A percentile compares a stretch with the other conserved stretches of the same genome.
phyloP scores from a whole-genome alignment of 768 basidiomycete species.

The Boletales sp. region DNA sequence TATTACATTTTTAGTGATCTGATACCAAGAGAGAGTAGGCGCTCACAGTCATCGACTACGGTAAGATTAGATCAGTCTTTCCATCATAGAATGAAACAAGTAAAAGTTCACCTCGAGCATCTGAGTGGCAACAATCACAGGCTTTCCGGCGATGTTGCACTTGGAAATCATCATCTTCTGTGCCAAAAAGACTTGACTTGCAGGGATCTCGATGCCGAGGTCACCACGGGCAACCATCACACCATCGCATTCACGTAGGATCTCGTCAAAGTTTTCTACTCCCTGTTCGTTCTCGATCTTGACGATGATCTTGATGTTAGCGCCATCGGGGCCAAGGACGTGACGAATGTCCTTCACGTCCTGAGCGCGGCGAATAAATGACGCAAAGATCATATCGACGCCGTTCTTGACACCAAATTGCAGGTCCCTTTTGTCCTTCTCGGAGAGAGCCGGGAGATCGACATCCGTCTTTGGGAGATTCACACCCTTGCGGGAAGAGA shows the following conservation, averaged over 20 bases:
- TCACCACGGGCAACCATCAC: conserved; percentile 99
- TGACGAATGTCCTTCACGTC: conserved; percentile 93
- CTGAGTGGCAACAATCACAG: conserved; percentile 97
- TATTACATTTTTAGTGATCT: conserved; percentile 29
- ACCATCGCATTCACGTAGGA: conserved; percentile 90
- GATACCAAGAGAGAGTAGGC: background rate
- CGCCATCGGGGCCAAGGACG: conserved; percentile 92
- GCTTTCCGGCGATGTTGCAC: conserved; percentile 97
- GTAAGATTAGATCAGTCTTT: conserved; percentile 8
- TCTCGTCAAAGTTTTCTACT: conserved; percentile 98
- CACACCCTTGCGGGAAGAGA: conserved; percentile 97
- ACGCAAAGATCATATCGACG: conserved; percentile 99
- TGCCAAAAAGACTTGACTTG: conserved; percentile 96
- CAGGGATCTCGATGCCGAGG: conserved; percentile 99
- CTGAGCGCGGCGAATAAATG: conserved; percentile 93
- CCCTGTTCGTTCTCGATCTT: conserved; percentile 99
- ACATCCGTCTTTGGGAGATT: conserved; percentile 98
- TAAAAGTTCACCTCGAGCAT: conserved; percentile 84
- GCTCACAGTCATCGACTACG: conserved; percentile 89
- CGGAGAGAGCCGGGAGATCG: conserved; percentile 94
- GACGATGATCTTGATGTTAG: conserved; percentile 97
- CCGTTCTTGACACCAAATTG: conserved; percentile 94
- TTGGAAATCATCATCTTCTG: conserved; percentile 99
- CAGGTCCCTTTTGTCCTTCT: conserved; percentile 97
- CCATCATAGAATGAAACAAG: background rate